phyloP scores from a whole-genome alignment of 352 stramenopile genomes.

The Phytopythium montanum region DNA sequence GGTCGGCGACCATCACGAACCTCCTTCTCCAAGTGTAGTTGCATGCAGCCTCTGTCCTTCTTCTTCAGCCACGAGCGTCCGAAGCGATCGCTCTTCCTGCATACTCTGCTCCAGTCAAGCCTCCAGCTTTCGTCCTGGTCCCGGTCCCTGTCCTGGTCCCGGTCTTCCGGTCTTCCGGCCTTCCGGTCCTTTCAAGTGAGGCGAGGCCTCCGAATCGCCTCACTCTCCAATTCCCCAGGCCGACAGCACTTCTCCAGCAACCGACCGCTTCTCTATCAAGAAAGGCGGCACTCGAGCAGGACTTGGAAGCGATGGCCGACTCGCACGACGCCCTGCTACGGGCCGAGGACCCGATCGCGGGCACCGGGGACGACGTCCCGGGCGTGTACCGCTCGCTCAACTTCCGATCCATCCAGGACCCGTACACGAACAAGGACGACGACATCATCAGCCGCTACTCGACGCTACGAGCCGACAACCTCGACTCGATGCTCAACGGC shows the following conservation, averaged over 20 bases:
- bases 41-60: neutral
- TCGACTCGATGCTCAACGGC: slow-evolving; percentile 69
- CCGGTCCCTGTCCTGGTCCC: neutral
- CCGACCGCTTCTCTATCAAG: neutral
- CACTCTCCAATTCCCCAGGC: neutral
- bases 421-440: slow-evolving; percentile 49
- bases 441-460: slow-evolving; percentile 47
- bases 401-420: slow-evolving; percentile 69
- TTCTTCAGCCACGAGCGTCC: neutral
- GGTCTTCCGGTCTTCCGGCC: neutral
- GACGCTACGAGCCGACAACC: slow-evolving; percentile 57
- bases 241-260: neutral
- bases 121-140: neutral
- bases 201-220: neutral
- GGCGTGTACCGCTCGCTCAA: slow-evolving; percentile 69
- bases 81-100: neutral
- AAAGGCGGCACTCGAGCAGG: neutral
- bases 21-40: neutral
- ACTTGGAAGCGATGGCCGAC: neutral
- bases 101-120: no score
- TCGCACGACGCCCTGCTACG: slow-evolving; percentile 17
- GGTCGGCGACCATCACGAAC: neutral
- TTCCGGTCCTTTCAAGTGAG: no score
- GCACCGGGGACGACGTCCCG: slow-evolving; percentile 34
- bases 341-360: slow-evolving; percentile 17